A percentile compares a stretch with the other conserved stretches of the same genome.
Conservation (phyloP, 371 early-diverging fungal species). For the Mortierella polycephala region DNA sequence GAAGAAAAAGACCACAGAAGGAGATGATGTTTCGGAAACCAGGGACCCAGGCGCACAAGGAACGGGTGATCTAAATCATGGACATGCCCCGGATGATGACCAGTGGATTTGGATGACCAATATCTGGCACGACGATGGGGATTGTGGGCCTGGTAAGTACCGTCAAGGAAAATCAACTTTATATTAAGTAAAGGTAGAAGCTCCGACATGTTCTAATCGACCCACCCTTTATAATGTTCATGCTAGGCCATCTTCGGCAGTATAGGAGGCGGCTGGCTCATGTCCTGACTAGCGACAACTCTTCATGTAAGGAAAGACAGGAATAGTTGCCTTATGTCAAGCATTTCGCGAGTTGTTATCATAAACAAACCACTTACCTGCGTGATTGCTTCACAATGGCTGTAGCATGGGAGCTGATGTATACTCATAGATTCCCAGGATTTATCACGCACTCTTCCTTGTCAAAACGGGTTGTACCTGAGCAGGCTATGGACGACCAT, state of each 20-base stretch:
- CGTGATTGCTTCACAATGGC: neutral
- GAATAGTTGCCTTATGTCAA: neutral
- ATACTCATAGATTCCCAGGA: conserved; percentile 46
- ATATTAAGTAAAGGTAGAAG: neutral
- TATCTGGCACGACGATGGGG: conserved; percentile 27
- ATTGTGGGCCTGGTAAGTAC: conserved; percentile 43
- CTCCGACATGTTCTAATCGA: no score
- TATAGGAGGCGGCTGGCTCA: conserved; percentile 31
- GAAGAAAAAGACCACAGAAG: conserved; percentile 6
- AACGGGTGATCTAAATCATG: neutral
- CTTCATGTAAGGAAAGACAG: conserved; percentile 16
- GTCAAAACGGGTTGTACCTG: conserved; percentile 24
- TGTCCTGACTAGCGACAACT: conserved; percentile 18
- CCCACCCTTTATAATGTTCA: neutral
- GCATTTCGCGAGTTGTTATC: neutral
- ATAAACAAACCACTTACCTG: neutral
- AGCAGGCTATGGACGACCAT: neutral
- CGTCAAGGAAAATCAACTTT: neutral
- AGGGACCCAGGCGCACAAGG: neutral
- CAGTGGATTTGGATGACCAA: conserved; percentile 52
- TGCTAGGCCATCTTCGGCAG: conserved; percentile 33
- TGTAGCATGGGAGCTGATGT: conserved; percentile 48
- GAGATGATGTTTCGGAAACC: neutral
- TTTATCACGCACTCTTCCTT: conserved; percentile 40
- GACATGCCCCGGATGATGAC: neutral